A percentile compares a stretch with the other conserved stretches of the same genome.
Evolutionary conservation across 2,329 filamentous ascomycete species (phyloP).

Genomic region (Stagonosporopsis chrysanthemi): DNA sequence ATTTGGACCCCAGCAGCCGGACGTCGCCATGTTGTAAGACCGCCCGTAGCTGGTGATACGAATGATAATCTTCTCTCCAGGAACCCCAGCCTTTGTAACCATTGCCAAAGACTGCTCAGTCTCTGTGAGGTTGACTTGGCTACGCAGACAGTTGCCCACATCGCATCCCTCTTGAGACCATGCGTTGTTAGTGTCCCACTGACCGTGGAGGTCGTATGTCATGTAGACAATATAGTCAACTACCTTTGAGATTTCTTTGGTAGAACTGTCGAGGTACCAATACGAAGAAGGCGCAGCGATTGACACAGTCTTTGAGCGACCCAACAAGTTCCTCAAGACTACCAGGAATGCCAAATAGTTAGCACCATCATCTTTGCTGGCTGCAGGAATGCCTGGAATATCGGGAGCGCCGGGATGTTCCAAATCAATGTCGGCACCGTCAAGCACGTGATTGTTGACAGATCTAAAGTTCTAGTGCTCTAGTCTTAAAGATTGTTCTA

Average conservation of each 20-base stretch:
- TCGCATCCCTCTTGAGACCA: constrained; percentile 40
- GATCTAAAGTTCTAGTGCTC: no score
- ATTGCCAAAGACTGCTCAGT: constrained; percentile 46
- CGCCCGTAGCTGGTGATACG: constrained; percentile 48
- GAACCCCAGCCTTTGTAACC: constrained; percentile 48
- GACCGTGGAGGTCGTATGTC: constrained; percentile 49
- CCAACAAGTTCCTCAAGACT: no score
- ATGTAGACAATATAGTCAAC: constrained; percentile 45
- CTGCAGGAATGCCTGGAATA: no score
- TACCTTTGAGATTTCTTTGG: constrained; percentile 27
- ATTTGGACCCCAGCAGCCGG: constrained; percentile 39
- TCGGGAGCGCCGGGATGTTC: no score
- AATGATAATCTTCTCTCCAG: constrained; percentile 41
- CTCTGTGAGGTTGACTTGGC: constrained; percentile 36
- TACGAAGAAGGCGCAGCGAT: constrained; percentile 41
- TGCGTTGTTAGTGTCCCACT: constrained; percentile 51
- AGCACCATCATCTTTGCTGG: no score
- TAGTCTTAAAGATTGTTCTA: no score
- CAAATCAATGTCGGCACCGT: no score
- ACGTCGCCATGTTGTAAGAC: constrained; percentile 44
- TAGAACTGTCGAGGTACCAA: constrained; percentile 40
- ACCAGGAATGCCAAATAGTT: no score
- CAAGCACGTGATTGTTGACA: no score
- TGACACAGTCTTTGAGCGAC: no score
- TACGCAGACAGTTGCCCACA: constrained; percentile 40